Conservation (phyloP, 1,284 basidiomycete species). For the Takashimella tepidaria region DNA sequence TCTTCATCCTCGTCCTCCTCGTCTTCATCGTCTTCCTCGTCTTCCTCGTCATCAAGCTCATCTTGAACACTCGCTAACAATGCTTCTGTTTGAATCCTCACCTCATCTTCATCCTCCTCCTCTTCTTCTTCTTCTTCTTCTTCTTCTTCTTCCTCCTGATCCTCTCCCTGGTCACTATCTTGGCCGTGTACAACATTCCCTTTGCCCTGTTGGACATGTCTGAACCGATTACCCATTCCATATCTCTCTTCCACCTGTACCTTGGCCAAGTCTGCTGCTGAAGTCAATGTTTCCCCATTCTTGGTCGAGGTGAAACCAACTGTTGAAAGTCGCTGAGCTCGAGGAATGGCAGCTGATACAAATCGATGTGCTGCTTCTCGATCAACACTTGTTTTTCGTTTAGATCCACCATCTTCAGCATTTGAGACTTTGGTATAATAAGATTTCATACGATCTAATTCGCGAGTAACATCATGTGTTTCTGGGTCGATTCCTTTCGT, state of each 20-base stretch:
- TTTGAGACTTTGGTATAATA: slow-evolving; percentile 41
- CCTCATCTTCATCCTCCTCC: slow-evolving; percentile 2
- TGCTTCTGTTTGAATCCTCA: slow-evolving; percentile 3
- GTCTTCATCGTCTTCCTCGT: neutral
- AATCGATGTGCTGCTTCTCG: slow-evolving; percentile 34
- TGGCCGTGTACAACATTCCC: slow-evolving; percentile 18
- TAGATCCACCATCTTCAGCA: slow-evolving; percentile 29
- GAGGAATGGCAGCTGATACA: slow-evolving; percentile 30
- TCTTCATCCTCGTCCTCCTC: neutral
- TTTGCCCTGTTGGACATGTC: slow-evolving; percentile 21
- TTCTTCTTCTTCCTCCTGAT: slow-evolving; percentile 4
- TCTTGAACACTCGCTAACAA: slow-evolving; percentile 17
- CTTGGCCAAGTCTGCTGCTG: slow-evolving; percentile 15
- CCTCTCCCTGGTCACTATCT: neutral
- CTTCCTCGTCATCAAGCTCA: slow-evolving; percentile 11
- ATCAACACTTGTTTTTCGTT: slow-evolving; percentile 22
- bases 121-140: slow-evolving; percentile 1
- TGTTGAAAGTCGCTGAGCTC: slow-evolving; percentile 14
- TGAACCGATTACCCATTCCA: slow-evolving; percentile 18
- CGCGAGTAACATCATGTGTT: slow-evolving; percentile 35
- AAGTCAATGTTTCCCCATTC: slow-evolving; percentile 1
- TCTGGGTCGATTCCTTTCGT: slow-evolving; percentile 40
- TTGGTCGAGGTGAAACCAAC: neutral
- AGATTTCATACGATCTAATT: slow-evolving; percentile 38
- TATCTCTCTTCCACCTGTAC: slow-evolving; percentile 14